Evolutionary conservation across 345 rosid species (phyloP), one percentile per base, ranked within the genome.

Genomic region (Ceriops zippeliana): DNA sequence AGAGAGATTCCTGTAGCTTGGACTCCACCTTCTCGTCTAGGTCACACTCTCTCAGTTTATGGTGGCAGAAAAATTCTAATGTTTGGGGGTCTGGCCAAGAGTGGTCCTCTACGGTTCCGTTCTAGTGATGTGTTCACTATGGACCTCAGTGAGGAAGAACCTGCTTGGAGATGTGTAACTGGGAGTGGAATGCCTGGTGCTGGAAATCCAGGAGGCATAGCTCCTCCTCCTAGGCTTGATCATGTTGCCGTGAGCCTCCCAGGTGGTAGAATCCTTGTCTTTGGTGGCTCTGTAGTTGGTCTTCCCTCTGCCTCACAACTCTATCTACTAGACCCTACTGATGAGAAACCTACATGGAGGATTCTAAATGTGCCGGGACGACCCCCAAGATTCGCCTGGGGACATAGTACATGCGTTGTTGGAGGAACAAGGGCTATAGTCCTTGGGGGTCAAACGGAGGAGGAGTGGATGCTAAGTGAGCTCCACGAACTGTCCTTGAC

Each of bases 281-380:
- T 91, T 64, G 96, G 96, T 5, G 96, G 97, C 51, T 91, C 93
- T 4, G 92, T 91, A 69, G 91, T 96, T 6, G 93, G 96, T 58
- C 96, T 91, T 67, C 96, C 87, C 75, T 91, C 97, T 34, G 91
- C 96, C 7, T 89, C 96, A n/a, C 97, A 91, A 72, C 89, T 91
- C 21, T 91, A 84, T 80, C 81, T 89, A 11, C 88, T 91, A 24
- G 97, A 91, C 70, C 97, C 97, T 17, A 87, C 91, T 0, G 96
- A 91, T 26, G 97, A 91, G 61, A 91, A 91, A 61, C 97, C 97
- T 2, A 87, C 96, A 9, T 91, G 93, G 96, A 86, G 96, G 75
- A 79, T 89, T 73, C 79, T 91, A 60, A 91, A 89, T 83, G 92
- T 89, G 46, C 97, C 96, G 0, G 97, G 96, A 47, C 70, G 85